A percentile compares a stretch with the other conserved stretches of the same genome.
Conservation (phyloP, 495 filamentous ascomycete genomes). For the Daldinia grandis region DNA sequence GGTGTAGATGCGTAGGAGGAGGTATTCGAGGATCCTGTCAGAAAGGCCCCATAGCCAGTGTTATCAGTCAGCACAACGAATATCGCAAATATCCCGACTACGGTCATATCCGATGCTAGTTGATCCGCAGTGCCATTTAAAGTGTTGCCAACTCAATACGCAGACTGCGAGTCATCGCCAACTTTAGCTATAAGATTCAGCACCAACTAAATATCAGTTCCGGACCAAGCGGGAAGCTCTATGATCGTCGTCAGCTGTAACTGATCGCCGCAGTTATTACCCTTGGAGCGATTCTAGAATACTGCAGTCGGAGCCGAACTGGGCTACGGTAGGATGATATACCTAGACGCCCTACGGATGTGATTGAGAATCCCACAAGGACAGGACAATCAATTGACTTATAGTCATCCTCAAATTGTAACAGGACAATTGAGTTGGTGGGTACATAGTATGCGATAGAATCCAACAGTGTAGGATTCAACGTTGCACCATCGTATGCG, state of each 20-base stretch:
- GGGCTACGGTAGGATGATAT: conserved; percentile 29
- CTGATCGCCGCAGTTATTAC: conserved; percentile 17
- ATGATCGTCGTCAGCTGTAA: conserved; percentile 18
- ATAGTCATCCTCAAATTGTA: conserved; percentile 7
- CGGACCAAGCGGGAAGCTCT: conserved; percentile 18
- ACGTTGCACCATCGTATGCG: conserved; percentile 15
- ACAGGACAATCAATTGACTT: conserved; percentile 17
- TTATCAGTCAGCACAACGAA: not conserved
- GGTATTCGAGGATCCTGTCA: conserved; percentile 1
- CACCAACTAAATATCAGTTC: conserved; percentile 21
- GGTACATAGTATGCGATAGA: conserved; percentile 1
- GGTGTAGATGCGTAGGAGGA: not conserved
- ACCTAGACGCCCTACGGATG: conserved; percentile 15
- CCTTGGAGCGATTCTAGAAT: conserved; percentile 36
- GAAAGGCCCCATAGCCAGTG: conserved; percentile 8
- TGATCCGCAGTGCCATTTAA: conserved; percentile 1
- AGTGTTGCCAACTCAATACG: not conserved
- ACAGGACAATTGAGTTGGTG: conserved; percentile 3
- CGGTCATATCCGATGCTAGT: not conserved
- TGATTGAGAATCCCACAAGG: conserved; percentile 3
- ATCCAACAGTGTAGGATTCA: conserved; percentile 8
- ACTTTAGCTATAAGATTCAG: conserved; percentile 27
- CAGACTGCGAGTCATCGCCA: conserved; percentile 4
- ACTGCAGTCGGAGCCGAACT: conserved; percentile 12
- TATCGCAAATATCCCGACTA: not conserved